Evolutionary conservation across 2,329 filamentous ascomycete species (phyloP), one percentile per base, ranked within the genome.

Genomic region (Aspergillus arachidicola): DNA sequence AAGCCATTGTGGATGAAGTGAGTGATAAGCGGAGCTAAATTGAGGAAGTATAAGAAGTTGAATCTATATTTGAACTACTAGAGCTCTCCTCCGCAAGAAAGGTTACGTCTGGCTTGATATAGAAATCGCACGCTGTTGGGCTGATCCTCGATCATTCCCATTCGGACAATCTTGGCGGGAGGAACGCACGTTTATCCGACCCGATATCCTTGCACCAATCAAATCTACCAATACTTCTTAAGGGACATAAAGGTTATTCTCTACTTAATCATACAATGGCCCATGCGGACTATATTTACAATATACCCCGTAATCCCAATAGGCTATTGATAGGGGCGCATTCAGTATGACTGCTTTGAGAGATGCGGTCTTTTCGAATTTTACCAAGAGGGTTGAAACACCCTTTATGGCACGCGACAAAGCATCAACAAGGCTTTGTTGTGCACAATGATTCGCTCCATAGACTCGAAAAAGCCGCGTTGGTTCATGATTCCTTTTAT

Each of bases 1-100:
- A 91, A 51, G 90, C 86, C 90, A 92, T 91, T 61, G 68, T 76
- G 71, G 38, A 32, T 19, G 6, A 23, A 16, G 16, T 11, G 41
- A n/a, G 26, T 36, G 21, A n/a, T 21, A 19, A 62, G 36, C 1
- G 28, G 19, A 32, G 10, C 14, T 21, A 51, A 32, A 16, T 2
- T 19, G 11, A 51, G 28, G 19, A 32, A 21, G 9, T 32, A n/a
- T 7, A 34, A 32, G 28, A 28, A 12, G 19, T 32, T 19, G 11
- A n/a, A 3, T 51, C 30, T 26, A 36, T 10, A 45, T 14, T 53
- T 10, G 46, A 62, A 34, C 58, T 19, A 32, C 26, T 32, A 28
- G 28, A 28, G 46, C 46, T 30, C 14, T 60, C 23, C 4, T 53
- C n/a, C 26, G 34, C 45, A 56, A 32, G 34, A 43, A 59, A 21